These are phyloP conservation scores for Pyrenophora teres DNA, from an alignment of 2,329 filamentous ascomycete genomes.

Conservation along the genomic window DNA sequence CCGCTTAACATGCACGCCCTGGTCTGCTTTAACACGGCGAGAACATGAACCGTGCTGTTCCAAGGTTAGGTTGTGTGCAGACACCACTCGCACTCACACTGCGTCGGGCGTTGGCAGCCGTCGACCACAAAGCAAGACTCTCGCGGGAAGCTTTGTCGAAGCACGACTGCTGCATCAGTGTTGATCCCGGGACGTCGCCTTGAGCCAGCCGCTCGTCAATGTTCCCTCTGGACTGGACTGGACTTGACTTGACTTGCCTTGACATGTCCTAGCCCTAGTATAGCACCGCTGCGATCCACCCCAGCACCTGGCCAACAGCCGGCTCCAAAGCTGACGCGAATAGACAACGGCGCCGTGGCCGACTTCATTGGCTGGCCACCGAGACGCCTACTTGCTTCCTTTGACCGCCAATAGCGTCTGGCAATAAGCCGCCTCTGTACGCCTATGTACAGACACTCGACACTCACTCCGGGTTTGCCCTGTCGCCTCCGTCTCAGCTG, in stretches of 20 bases:
- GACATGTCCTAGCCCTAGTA: conserved; percentile 14
- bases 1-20: conserved; percentile 25
- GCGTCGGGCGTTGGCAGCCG: neutral
- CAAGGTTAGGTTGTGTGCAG: conserved; percentile 11
- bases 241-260: conserved; percentile 5
- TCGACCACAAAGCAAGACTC: no score
- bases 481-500: neutral
- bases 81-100: conserved; percentile 1
- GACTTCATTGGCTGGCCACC: conserved; percentile 14
- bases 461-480: conserved; percentile 6
- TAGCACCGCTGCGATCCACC: conserved; percentile 6
- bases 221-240: conserved; percentile 1
- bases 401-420: conserved; percentile 4
- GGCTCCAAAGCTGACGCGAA: conserved; percentile 17
- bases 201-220: conserved; percentile 7
- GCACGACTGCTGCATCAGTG: no score
- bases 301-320: conserved; percentile 3
- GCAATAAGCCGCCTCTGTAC: neutral
- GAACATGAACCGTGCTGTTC: conserved; percentile 31
- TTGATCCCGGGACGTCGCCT: conserved; percentile 22
- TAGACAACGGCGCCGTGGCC: conserved; percentile 5
- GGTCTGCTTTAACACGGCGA: conserved; percentile 22
- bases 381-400: conserved; percentile 1
- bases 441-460: neutral
- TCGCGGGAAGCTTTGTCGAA: conserved; percentile 12